Evolutionary conservation across 139 green algal genomes (phyloP).

Genomic region (Zygnema cylindricum): DNA sequence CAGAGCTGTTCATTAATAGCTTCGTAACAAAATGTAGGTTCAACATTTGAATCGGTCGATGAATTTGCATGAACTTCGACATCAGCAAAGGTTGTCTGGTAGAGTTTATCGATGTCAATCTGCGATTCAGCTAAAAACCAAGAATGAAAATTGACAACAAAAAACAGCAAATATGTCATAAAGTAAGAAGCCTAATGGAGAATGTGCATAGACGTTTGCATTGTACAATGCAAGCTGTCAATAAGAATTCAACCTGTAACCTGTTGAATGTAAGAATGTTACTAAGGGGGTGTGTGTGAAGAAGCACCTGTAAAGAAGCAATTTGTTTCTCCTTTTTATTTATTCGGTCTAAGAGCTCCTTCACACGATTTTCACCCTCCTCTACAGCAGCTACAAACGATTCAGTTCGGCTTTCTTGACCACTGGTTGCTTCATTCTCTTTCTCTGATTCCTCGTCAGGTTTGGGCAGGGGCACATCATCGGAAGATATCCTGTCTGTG

Average conservation of each 20-base stretch:
- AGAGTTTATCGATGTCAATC: constrained; percentile 67
- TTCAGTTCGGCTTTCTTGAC: constrained; percentile 18
- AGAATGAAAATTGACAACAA: background rate
- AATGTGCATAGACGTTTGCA: too few species aligned
- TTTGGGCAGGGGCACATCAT: background rate
- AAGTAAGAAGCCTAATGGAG: background rate
- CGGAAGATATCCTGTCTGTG: background rate
- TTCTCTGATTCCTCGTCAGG: background rate
- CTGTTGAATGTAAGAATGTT: background rate
- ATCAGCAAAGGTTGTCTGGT: constrained; percentile 63
- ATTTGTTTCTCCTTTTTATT: constrained; percentile 19
- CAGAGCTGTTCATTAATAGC: constrained; percentile 62
- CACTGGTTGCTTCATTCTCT: background rate
- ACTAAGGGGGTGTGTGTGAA: too few species aligned
- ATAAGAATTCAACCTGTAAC: background rate
- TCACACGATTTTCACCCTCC: constrained; percentile 26
- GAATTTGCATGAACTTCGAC: constrained; percentile 27
- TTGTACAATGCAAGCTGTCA: background rate
- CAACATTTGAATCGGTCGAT: background rate
- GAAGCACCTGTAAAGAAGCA: constrained; percentile 17
- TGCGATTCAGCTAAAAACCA: constrained; percentile 40
- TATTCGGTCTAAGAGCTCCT: constrained; percentile 18
- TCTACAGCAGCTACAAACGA: constrained; percentile 29
- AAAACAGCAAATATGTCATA: background rate
- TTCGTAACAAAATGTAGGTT: constrained; percentile 24